Evolutionary conservation across 352 stramenopile species (phyloP).

Genomic region (Phytophthora cactorum): DNA sequence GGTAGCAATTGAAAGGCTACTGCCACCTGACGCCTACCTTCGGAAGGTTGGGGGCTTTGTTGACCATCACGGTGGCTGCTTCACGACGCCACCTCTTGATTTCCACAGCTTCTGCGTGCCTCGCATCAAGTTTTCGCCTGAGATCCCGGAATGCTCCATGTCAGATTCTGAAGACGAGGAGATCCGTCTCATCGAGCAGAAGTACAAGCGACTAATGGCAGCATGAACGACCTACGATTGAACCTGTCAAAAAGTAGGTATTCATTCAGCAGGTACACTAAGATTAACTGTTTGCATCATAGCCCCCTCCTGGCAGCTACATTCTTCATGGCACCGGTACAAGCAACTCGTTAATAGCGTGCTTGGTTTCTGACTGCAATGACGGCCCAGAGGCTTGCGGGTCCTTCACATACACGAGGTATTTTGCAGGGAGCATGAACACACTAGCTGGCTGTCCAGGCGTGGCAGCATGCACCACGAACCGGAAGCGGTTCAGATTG

Average conservation of each 20-base stretch:
- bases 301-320: not conserved
- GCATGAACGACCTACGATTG: conserved; percentile 26
- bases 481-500: conserved; percentile 84
- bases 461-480: conserved; percentile 49
- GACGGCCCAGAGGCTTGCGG: conserved; percentile 5
- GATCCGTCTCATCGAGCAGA: conserved; percentile 76
- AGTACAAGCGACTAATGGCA: conserved; percentile 64
- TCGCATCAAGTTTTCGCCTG: conserved; percentile 68
- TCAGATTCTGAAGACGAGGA: conserved; percentile 85
- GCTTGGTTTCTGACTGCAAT: conserved; percentile 26
- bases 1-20: conserved; percentile 32
- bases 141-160: conserved; percentile 31
- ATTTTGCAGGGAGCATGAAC: conserved; percentile 79
- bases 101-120: conserved; percentile 81
- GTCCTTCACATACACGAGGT: conserved; percentile 74
- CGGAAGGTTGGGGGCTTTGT: conserved; percentile 52
- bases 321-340: conserved; percentile 28
- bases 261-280: conserved; percentile 31
- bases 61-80: conserved; percentile 57
- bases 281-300: conserved; percentile 22
- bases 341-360: conserved; percentile 31
- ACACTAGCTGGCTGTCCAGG: conserved; percentile 37
- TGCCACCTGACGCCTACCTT: conserved; percentile 57
- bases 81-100: conserved; percentile 52
- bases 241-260: conserved; percentile 11